Percentiles rank a stretch among this genome's conserved stretches.
These are phyloP conservation scores for Corinectria fuckeliana DNA, from an alignment of 2,329 filamentous ascomycete genomes.

Conservation along the genomic window DNA sequence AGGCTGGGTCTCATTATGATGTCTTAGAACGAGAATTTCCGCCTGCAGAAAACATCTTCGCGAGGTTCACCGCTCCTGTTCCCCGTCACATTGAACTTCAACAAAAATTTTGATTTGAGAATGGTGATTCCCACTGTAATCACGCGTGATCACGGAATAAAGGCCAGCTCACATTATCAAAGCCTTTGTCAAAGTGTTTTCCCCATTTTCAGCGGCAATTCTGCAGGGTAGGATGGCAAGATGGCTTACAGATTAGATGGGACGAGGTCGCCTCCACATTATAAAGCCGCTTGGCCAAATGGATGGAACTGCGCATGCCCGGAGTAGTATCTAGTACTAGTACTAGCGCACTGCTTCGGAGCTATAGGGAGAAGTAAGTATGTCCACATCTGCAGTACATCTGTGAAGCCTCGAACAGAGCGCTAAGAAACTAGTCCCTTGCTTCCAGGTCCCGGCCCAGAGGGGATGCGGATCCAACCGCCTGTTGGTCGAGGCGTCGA, in stretches of 20 bases:
- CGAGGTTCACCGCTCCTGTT: neutral
- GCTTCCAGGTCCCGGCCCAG: neutral
- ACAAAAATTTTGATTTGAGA: no score
- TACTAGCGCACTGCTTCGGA: no score
- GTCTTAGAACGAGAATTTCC: neutral
- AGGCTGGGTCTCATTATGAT: neutral
- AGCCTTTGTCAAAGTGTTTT: neutral
- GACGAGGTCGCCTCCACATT: conserved; percentile 6
- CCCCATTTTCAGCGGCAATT: neutral
- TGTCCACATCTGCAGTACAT: neutral
- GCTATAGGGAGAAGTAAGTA: no score
- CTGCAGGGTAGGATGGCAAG: conserved; percentile 10
- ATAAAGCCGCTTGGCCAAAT: conserved; percentile 17
- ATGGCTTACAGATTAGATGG: neutral
- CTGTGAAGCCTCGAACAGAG: no score
- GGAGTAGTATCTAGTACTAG: neutral
- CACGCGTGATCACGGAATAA: neutral
- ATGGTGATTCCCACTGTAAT: no score
- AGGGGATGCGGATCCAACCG: conserved; percentile 14
- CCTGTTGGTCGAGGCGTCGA: conserved; percentile 1
- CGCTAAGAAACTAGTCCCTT: neutral
- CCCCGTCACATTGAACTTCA: neutral
- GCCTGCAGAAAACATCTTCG: no score
- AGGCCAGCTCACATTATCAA: no score
- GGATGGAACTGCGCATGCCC: conserved; percentile 12